These are phyloP conservation scores for Clitoria ternatea DNA, from an alignment of 306 rosid genomes.

Conservation along the genomic window DNA sequence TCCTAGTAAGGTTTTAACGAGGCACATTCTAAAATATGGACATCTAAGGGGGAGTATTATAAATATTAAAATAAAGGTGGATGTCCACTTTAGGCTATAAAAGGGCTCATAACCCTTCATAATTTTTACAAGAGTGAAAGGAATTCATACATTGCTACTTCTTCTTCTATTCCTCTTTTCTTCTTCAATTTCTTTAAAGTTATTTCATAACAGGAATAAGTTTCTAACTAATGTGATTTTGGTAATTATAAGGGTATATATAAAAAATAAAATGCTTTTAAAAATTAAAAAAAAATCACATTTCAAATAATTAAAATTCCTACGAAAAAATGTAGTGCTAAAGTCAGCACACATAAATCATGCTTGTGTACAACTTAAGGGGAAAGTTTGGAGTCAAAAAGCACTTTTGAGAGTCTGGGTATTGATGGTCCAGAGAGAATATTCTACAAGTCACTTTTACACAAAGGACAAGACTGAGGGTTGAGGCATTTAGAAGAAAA, in stretches of 20 bases:
- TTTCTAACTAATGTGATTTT: not conserved
- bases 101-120: too few relatives aligned
- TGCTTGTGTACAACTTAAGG: not conserved
- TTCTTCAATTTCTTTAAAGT: too few relatives aligned
- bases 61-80: too few relatives aligned
- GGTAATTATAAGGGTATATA: not conserved
- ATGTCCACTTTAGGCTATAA: too few relatives aligned
- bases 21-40: too few relatives aligned
- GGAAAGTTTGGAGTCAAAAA: not conserved
- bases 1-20: too few relatives aligned
- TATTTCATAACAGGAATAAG: too few relatives aligned
- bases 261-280: not conserved
- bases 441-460: not conserved
- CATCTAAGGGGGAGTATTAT: too few relatives aligned
- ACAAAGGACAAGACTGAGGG: not conserved
- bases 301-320: conserved; percentile 9
- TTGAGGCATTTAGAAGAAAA: not conserved
- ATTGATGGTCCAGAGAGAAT: conserved; percentile 27
- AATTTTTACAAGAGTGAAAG: too few relatives aligned
- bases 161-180: too few relatives aligned
- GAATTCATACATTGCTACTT: too few relatives aligned
- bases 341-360: conserved; percentile 35
- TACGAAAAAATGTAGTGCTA: not conserved
- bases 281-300: not conserved
- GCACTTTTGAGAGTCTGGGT: conserved; percentile 4